phyloP scores from a whole-genome alignment of 2,329 filamentous ascomycete genomes.

The Fusarium pseudograminearum region DNA sequence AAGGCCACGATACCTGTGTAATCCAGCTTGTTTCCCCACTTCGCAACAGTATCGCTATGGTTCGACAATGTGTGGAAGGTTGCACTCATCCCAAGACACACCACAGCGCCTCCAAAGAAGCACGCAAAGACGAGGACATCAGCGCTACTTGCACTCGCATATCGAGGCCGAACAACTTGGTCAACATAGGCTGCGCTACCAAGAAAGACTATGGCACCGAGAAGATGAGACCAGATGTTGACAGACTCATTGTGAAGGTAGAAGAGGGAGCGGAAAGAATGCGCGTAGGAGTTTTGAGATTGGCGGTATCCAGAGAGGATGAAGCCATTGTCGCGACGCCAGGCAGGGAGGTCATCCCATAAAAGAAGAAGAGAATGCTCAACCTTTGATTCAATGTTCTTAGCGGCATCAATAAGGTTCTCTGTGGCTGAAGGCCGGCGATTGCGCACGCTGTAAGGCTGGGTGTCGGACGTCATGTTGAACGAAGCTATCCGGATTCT shows the following conservation, averaged over 20 bases:
- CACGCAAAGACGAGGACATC: slow-evolving; percentile 81
- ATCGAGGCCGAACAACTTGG: slow-evolving; percentile 71
- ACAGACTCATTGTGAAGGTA: slow-evolving; percentile 72
- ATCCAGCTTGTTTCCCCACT: slow-evolving; percentile 91
- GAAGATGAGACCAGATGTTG: slow-evolving; percentile 72
- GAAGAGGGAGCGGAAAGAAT: slow-evolving; percentile 61
- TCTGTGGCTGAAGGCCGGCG: slow-evolving; percentile 49
- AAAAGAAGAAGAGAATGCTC: slow-evolving; percentile 59
- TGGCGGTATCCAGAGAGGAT: slow-evolving; percentile 67
- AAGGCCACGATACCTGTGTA: slow-evolving; percentile 93
- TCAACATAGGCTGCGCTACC: slow-evolving; percentile 66
- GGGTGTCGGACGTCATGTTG: slow-evolving; percentile 37
- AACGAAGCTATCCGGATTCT: slow-evolving; percentile 24
- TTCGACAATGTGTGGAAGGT: slow-evolving; percentile 88
- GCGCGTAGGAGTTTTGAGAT: slow-evolving; percentile 61
- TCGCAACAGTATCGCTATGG: slow-evolving; percentile 81
- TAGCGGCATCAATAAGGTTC: slow-evolving; percentile 44
- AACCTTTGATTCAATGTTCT: slow-evolving; percentile 55
- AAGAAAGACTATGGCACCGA: slow-evolving; percentile 73
- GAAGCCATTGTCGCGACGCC: slow-evolving; percentile 71
- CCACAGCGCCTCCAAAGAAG: slow-evolving; percentile 80
- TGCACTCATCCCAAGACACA: slow-evolving; percentile 84
- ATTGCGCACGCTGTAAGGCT: slow-evolving; percentile 41
- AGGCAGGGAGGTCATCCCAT: slow-evolving; percentile 69
- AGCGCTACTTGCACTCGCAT: slow-evolving; percentile 67